Conservation (phyloP, 495 filamentous ascomycete species). For the Paragyromitra xinjiangensis region DNA sequence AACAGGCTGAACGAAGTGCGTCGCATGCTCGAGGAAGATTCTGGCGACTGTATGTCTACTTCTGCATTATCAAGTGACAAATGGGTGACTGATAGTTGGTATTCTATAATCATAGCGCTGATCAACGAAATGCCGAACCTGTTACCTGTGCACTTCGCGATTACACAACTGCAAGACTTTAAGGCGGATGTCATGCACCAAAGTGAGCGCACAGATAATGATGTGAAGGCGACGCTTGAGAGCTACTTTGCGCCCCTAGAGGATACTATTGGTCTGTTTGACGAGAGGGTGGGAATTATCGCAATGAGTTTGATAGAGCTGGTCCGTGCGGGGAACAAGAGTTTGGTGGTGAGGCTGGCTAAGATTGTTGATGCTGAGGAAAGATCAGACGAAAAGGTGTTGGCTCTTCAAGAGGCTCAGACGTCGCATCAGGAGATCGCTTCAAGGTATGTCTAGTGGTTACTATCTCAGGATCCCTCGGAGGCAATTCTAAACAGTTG, state of each 20-base stretch:
- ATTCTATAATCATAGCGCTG: conserved; percentile 41
- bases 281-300: conserved; percentile 88
- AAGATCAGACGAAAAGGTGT: conserved; percentile 88
- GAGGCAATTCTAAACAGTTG: not conserved
- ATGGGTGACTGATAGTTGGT: conserved; percentile 19
- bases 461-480: not conserved
- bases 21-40: conserved; percentile 78
- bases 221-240: conserved; percentile 78
- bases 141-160: conserved; percentile 84
- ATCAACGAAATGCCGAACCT: conserved; percentile 90
- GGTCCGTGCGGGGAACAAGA: conserved; percentile 81
- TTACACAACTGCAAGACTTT: conserved; percentile 90
- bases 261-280: conserved; percentile 88
- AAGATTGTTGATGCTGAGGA: conserved; percentile 94
- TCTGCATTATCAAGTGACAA: not conserved
- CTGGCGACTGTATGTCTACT: conserved; percentile 67
- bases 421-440: conserved; percentile 95
- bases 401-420: conserved; percentile 90
- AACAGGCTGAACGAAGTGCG: conserved; percentile 77
- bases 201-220: conserved; percentile 76
- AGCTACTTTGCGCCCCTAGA: conserved; percentile 91
- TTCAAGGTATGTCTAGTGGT: conserved; percentile 58
- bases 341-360: conserved; percentile 88
- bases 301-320: conserved; percentile 89
- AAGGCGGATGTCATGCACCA: conserved; percentile 96